Evolutionary conservation across 2,329 filamentous ascomycete species (phyloP), one percentile per base, ranked within the genome.

Genomic region (Diplodia corticola): DNA sequence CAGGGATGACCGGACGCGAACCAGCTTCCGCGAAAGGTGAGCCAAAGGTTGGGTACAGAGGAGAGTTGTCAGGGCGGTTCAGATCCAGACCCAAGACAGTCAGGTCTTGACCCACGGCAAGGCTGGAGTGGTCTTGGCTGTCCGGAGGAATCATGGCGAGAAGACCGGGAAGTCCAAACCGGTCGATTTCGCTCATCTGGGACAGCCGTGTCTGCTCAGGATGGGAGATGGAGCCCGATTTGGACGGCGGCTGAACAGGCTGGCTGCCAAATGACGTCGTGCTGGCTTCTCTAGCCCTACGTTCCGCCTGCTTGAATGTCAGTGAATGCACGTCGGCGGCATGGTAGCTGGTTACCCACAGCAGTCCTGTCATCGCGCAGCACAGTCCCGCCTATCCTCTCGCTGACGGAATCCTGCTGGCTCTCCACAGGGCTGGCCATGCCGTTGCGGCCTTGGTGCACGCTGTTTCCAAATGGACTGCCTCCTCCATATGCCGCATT

Each of bases 1-100:
- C 86, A 22, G 87, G 71, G 67, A 89, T 85, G 51, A 88, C 79
- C 20, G 86, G 85, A 24, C 85, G 83, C 50, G 83, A 83, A 68
- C 83, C 82, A 26, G 83, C 80, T 51, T 86, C 84, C 59, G 86
- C 85, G 71, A 89, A 89, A 6, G 87, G 86, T 4, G 85, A 86
- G 28, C 85, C 83, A 73, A 89, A 90, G 1, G 84, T 86, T n/a
- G 85, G 83, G 72, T 88, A 85, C 51, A 90, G 76, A 30, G 87
- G 86, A 67, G 84, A 85, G 69, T 75, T 76, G 64, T 87, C 85
- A 67, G 84, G 82, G 68, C 85, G 83, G 70, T 88, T 88, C 66
- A 90, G 78, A 73, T 90, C 87, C 69, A 90, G 79, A 28, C 87
- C 88, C 24, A 90, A 77, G 7, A 84, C 84, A 73, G 85, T 88